phyloP scores from a whole-genome alignment of 371 early-diverging fungal genomes.

The Mortierella sp. region DNA sequence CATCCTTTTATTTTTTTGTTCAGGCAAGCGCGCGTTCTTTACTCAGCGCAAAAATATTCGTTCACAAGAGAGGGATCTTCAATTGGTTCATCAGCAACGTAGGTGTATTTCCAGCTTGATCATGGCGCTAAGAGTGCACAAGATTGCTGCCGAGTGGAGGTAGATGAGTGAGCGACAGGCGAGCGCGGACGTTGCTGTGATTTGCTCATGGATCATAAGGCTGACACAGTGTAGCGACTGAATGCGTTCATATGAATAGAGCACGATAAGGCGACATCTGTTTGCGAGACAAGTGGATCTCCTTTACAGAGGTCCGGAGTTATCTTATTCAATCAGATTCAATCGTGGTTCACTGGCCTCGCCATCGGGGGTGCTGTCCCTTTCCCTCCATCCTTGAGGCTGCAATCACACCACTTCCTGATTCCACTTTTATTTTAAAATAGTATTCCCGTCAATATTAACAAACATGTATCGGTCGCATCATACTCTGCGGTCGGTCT shows the following conservation, averaged over 20 bases:
- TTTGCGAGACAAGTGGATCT: slow-evolving; percentile 17
- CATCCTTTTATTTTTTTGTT: neutral
- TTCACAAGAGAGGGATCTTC: too few relatives aligned
- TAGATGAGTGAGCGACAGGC: neutral
- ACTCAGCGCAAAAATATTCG: too few relatives aligned
- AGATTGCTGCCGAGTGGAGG: neutral
- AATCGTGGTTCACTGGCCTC: neutral
- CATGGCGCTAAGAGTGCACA: neutral
- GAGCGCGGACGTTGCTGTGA: slow-evolving; percentile 34
- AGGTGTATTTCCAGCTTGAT: neutral
- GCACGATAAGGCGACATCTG: slow-evolving; percentile 36
- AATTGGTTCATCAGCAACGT: too few relatives aligned
- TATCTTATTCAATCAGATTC: slow-evolving; percentile 20
- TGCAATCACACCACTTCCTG: slow-evolving; percentile 22
- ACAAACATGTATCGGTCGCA: too few relatives aligned
- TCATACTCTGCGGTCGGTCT: too few relatives aligned
- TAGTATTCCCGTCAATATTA: neutral
- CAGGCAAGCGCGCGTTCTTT: too few relatives aligned
- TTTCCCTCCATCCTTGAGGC: neutral
- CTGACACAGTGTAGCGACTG: neutral
- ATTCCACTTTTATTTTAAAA: neutral
- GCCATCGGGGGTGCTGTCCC: slow-evolving; percentile 5
- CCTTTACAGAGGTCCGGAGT: slow-evolving; percentile 6
- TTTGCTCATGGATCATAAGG: slow-evolving; percentile 11
- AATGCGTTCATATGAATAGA: neutral